Evolutionary conservation across 176 grass and related monocot genomes (phyloP), one percentile per base, ranked within the genome.

Genomic region (Ensete glaucum): DNA sequence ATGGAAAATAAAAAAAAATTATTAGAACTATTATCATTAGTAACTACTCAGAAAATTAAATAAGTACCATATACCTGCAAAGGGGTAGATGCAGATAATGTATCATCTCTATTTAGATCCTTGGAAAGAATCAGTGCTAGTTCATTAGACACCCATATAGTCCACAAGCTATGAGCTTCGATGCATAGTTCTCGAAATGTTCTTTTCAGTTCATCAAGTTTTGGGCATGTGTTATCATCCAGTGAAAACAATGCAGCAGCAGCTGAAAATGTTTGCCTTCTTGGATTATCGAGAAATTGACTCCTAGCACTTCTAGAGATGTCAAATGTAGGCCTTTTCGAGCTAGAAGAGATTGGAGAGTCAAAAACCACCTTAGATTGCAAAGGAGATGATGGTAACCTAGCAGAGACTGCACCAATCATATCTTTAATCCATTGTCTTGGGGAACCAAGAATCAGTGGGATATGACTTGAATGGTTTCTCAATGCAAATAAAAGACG

Each of bases 391-490:
- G 55, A 87, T 84, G 53, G 52, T 12, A 82, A 75, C 60, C 50
- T 83, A 55, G 80, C 54, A 89, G 85, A 85, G 73, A 78, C 72
- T 79, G 77, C 71, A 78, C 82, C 74, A 79, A 54, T 82, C 67
- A 68, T 77, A 69, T 94, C 86, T 82, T 85, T 91, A 72, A 91
- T 74, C 95, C 95, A 99, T 67, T 89, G 86, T 79, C 91, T 89
- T 76, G 95, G 95, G 54, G 95, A 89, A 64, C 86, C 81, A 50
- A 99, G 85, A 82, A 99, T 94, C 43, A 99, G 49, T 29, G 95
- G 95, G 71, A 99, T 88, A 76, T 94, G 88, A 82, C 86, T 91
- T 62, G 91, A 99, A 81, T 99, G 85, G 80, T 94, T 85, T 88
- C 90, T 78, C 69, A 99, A 77, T 13, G 95, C 88, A 91, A 99